Evolutionary conservation across 2,329 filamentous ascomycete species (phyloP), one percentile per base, ranked within the genome.

Genomic region (Penicillium sclerotiorum): DNA sequence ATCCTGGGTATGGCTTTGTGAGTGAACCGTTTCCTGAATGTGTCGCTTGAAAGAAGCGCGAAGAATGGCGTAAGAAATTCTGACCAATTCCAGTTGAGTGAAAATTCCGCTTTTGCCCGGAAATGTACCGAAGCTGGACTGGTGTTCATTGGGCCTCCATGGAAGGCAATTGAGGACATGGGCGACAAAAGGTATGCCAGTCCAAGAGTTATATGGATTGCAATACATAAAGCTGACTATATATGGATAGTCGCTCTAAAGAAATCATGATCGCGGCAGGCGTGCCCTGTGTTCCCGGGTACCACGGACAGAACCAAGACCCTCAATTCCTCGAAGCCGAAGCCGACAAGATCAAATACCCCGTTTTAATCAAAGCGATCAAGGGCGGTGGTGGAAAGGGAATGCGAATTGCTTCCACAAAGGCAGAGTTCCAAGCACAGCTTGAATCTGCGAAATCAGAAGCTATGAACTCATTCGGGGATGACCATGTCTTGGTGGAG

Each of bases 261-360:
- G 89, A 96, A 68, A 96, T 99, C 66, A 97, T 99, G 94, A 90
- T 84, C 27, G 84, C 85, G 4, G 93, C 94, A n/a, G 90, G 91
- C 8, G 94, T 99, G 3, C 92, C 92, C 4, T 97, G 94, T 64
- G 94, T 99, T 41, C 94, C 94, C 0, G 94, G 94, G 1, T 99
- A 99, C 65, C 94, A 97, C 68, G 94, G 94, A 15, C 64, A 79
- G 1, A 89, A 96, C 45, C 94, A 99, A 74, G 84, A 87, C 41
- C 76, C 81, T 1, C 67, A 73, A 8, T 77, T 80, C 52, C 74
- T 88, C 22, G 80, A 90, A 47, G 74, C 77, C 8, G 85, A 93
- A 67, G 93, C 94, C 7, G 82, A 82, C 60, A 84, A 88, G 57
- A 86, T 88, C 60, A 81, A 82, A 52, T 85, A 83, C 57, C 83